Evolutionary conservation across 352 stramenopile genomes (phyloP).

Genomic region (Phytophthora citrophthora): DNA sequence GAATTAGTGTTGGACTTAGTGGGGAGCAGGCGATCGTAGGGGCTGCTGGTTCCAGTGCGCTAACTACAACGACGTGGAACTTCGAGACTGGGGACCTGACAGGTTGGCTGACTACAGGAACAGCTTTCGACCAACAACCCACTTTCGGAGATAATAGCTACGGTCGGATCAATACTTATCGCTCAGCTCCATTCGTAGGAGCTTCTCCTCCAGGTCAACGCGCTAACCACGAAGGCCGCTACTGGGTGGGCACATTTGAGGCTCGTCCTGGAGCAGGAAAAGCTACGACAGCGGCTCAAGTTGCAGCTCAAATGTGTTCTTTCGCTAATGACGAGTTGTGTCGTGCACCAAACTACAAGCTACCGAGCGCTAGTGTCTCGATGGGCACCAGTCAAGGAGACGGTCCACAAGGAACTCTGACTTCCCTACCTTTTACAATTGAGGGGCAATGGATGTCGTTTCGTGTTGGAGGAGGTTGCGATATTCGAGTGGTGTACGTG

Average conservation of each 20-base stretch:
- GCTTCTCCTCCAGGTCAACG: slow-evolving; percentile 49
- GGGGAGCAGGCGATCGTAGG: slow-evolving; percentile 83
- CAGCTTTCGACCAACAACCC: slow-evolving; percentile 93
- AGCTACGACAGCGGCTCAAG: slow-evolving; percentile 37
- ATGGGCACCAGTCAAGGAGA: slow-evolving; percentile 91
- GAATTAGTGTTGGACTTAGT: slow-evolving; percentile 72
- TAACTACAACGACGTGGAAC: slow-evolving; percentile 94
- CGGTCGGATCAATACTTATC: slow-evolving; percentile 79
- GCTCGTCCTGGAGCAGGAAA: slow-evolving; percentile 81
- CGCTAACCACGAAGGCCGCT: slow-evolving; percentile 82
- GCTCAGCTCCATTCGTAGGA: slow-evolving; percentile 8
- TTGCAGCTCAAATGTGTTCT: slow-evolving; percentile 51
- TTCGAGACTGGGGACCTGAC: slow-evolving; percentile 97
- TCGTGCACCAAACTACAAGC: slow-evolving; percentile 73
- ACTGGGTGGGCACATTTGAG: slow-evolving; percentile 97
- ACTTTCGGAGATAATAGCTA: slow-evolving; percentile 96
- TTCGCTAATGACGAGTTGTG: slow-evolving; percentile 81
- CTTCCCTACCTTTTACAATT: slow-evolving; percentile 94
- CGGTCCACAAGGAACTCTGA: slow-evolving; percentile 91
- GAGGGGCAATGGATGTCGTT: slow-evolving; percentile 91
- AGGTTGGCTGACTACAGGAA: slow-evolving; percentile 93
- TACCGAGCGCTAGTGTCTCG: slow-evolving; percentile 59
- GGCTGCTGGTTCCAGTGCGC: slow-evolving; percentile 64
- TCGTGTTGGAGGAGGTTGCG: slow-evolving; percentile 95
- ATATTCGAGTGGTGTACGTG: slow-evolving; percentile 91